Evolutionary conservation across 768 basidiomycete species (phyloP), one percentile per base, ranked within the genome.

Genomic region (Lactifluus subvellereus): DNA sequence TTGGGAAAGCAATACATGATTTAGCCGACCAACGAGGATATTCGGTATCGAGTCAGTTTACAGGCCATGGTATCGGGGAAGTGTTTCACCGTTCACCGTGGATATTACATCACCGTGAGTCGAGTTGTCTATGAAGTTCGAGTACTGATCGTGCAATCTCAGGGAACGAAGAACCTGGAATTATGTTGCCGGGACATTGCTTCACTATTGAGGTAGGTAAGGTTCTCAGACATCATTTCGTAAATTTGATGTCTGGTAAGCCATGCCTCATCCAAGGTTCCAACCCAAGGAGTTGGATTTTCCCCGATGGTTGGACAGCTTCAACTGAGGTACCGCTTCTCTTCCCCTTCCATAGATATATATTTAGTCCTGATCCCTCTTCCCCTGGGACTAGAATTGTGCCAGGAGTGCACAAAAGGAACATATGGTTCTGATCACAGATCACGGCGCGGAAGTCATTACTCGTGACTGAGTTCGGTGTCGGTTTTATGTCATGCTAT

Each of bases 291-390:
- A 83, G 84, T 2, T 88, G 87, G 83, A 82, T 91, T 61, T 95
- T 91, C 72, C 90, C 90, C 2, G 94, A 96, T 71, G 91, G 90
- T 30, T 96, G 94, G 94, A 94, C 92, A 3, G 85, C 88, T n/a
- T 89, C 89, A 0, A 94, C 93, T 0, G 86, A 89, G 78, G 94
- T 85, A 70, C 58, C 82, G 37, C 52, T 4, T 38, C n/a, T 33
- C 38, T 33, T 38, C 49, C 18, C 18, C 38, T 32, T 35, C 42
- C 33, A 42, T 51, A 4, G 16, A 61, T 55, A 18, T 32, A 8
- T n/a, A 8, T 59, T 16, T 61, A 35, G 48, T 49, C 32, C n/a
- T 42, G 54, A 32, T 38, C 18, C 10, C 35, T 14, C 18, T n/a
- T 20, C 20, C 4, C 30, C 18, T 20, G 11, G 20, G 10, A 37